Base-by-base conservation (phyloP, 257 asterid species). In the Eustoma russellianum region DNA sequence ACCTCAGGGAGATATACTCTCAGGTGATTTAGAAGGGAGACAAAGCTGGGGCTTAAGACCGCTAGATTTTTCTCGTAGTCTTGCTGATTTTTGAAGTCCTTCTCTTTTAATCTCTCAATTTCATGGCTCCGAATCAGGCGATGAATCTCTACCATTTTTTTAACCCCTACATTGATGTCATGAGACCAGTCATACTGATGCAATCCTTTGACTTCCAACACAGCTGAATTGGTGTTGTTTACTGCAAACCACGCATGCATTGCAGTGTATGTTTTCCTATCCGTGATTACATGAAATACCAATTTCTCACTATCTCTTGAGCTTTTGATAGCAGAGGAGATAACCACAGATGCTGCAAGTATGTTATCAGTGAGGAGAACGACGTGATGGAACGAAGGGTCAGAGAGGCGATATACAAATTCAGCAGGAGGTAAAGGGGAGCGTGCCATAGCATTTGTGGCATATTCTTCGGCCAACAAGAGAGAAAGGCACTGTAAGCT, bases 181-280 rank as follows among this genome's bases (percentile, higher is more conserved):
- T 76, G 87, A 57, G 95, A 50, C 94, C 94, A 83, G 67, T 89
- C 95, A 28, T 81, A 83, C 55, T 89, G 93, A 76, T 89, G 97
- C 72, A 89, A 60, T 41, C 97, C 91, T 73, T 79, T 77, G 69
- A 89, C 97, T 81, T 83, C 95, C 52, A 85, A 72, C 12, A 85
- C 81, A 38, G 76, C 81, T 19, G 88, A 81, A 59, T 59, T 50
- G 3, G 71, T n/a, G 19, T 79, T n/a, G 77, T 85, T 81, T 55
- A 76, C 55, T 33, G 95, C 88, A 71, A 89, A 83, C 95, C 95
- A 89, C 3, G 97, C 94, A 55, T 89, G 92, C 97, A 89, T 83
- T 5, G 90, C 71, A 3, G 86, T 69, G 59, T 89, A 85, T 5
- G 88, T 81, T 72, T 89, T 89, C 82, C 77, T 85, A 50, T 89